These are phyloP conservation scores for Leccinum broughii DNA, from an alignment of 768 basidiomycete species.

Conservation along the genomic window DNA sequence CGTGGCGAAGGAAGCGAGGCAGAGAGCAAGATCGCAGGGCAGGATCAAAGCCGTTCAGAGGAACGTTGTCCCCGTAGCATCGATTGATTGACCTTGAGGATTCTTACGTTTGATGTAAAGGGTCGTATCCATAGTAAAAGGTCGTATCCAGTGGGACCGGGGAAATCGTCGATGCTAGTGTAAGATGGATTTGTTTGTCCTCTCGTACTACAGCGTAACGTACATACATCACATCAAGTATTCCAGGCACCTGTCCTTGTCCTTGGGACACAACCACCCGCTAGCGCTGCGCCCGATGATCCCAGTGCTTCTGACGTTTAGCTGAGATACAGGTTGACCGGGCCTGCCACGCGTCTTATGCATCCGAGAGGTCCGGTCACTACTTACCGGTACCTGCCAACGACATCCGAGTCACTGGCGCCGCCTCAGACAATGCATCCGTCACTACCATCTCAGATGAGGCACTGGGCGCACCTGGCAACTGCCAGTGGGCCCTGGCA, in stretches of 20 bases:
- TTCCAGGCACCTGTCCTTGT: background rate
- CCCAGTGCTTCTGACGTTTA: too few species aligned
- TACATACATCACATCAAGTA: background rate
- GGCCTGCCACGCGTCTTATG: too few species aligned
- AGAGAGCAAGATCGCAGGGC: conserved; percentile 21
- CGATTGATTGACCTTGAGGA: conserved; percentile 7
- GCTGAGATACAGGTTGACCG: too few species aligned
- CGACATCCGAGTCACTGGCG: background rate
- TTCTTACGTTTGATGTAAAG: background rate
- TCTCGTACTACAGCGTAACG: background rate
- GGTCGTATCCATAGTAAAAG: background rate
- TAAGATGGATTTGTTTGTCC: background rate
- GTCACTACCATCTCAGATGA: background rate
- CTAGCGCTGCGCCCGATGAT: too few species aligned
- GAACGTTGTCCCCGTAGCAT: conserved; percentile 2
- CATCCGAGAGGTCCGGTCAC: too few species aligned
- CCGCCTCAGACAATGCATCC: too few species aligned
- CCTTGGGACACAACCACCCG: background rate
- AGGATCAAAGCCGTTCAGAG: conserved; percentile 16
- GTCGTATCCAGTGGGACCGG: background rate
- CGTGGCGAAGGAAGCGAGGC: conserved; percentile 15
- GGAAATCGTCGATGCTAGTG: background rate
- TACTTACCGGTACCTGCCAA: background rate
- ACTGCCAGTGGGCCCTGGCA: background rate
- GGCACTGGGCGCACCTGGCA: background rate